phyloP scores from a whole-genome alignment of 1,284 basidiomycete species.

The Ganoderma lingzhi region DNA sequence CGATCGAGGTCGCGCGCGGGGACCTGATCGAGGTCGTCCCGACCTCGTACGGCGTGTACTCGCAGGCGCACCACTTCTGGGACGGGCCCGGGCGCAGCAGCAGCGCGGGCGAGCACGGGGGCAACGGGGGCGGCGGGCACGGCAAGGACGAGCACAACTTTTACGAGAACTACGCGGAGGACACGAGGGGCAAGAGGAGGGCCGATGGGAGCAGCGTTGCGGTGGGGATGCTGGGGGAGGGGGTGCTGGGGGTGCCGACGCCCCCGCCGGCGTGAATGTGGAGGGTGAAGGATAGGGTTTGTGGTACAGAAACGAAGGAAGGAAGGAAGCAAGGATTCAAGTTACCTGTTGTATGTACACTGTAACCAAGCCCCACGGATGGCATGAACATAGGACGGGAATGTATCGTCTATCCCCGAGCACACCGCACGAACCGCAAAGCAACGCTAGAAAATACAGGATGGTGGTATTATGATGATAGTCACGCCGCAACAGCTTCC shows the following conservation, averaged over 20 bases:
- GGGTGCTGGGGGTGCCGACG: not conserved
- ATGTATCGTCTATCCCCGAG: not conserved
- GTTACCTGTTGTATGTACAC: not conserved
- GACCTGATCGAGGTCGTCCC: constrained; percentile 92
- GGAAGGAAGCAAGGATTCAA: too few relatives aligned
- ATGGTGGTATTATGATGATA: not conserved
- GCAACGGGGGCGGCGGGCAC: constrained; percentile 37
- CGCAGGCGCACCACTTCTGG: constrained; percentile 93
- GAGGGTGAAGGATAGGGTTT: not conserved
- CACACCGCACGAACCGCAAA: constrained; percentile 5
- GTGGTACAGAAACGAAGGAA: not conserved
- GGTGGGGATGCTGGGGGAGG: not conserved
- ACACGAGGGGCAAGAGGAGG: constrained; percentile 75
- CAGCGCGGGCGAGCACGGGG: constrained; percentile 32
- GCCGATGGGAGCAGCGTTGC: constrained; percentile 27
- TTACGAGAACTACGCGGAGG: constrained; percentile 88
- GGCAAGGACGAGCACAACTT: constrained; percentile 75
- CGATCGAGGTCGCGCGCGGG: constrained; percentile 93
- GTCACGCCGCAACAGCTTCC: not conserved
- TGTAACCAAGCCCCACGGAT: not conserved
- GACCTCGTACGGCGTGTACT: constrained; percentile 89
- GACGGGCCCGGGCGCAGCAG: constrained; percentile 77
- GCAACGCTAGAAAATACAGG: constrained; percentile 9
- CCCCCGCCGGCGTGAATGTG: not conserved
- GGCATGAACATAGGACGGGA: not conserved